Evolutionary conservation across 345 rosid genomes (phyloP).

Genomic region (Eucalyptus erythrocorys): DNA sequence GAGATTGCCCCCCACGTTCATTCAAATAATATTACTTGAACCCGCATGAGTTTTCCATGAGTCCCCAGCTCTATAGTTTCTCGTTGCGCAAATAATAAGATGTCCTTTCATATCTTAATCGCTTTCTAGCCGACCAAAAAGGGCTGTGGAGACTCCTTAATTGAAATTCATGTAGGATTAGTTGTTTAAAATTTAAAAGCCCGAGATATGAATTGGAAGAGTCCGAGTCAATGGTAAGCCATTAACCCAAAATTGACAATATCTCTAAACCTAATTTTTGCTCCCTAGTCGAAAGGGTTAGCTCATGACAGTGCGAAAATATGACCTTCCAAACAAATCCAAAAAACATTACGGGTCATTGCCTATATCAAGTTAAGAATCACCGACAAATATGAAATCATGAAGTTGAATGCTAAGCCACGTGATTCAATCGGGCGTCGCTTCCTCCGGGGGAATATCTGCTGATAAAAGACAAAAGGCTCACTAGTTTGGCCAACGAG

Average conservation of each 20-base stretch:
- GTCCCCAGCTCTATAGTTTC: too few relatives aligned
- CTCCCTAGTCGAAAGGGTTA: too few relatives aligned
- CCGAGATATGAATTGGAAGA: rapidly evolving
- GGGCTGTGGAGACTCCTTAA: too few relatives aligned
- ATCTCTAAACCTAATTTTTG: too few relatives aligned
- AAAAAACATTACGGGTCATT: not conserved
- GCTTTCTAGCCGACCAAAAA: too few relatives aligned
- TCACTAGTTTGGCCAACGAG: not conserved
- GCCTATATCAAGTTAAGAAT: not conserved
- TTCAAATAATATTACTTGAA: not conserved
- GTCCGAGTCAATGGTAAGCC: too few relatives aligned
- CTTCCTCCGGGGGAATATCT: not conserved
- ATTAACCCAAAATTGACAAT: rapidly evolving
- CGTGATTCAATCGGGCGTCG: not conserved
- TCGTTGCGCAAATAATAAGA: too few relatives aligned
- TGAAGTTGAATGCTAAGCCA: not conserved
- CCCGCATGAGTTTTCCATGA: not conserved
- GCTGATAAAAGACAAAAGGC: not conserved
- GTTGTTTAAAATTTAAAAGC: too few relatives aligned
- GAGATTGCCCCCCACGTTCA: not conserved
- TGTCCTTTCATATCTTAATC: too few relatives aligned
- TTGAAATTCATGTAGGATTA: too few relatives aligned
- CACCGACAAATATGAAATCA: not conserved
- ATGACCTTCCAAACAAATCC: not conserved
- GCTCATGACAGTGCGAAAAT: not conserved